These are phyloP conservation scores for Soucietia sequanensis DNA, from an alignment of 805 yeast genomes.

Conservation along the genomic window DNA sequence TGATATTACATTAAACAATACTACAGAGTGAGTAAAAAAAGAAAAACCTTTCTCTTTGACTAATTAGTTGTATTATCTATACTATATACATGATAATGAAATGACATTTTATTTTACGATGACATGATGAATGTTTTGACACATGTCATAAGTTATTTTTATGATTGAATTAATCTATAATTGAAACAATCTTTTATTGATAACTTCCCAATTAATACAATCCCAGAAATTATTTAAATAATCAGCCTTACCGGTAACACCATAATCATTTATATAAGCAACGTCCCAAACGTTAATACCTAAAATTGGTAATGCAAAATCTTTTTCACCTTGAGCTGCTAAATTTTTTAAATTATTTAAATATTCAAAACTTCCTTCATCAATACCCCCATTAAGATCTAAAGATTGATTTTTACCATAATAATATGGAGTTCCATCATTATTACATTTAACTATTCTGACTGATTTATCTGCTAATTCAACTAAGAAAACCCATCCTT, in stretches of 20 bases:
- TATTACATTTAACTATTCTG: constrained; percentile 54
- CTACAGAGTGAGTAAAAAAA: too few species aligned
- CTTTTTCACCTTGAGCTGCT: constrained; percentile 44
- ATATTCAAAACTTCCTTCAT: constrained; percentile 50
- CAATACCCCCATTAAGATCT: constrained; percentile 75
- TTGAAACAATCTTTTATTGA: constrained; percentile 51
- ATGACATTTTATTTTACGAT: constrained; percentile 1
- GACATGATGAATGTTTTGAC: not conserved
- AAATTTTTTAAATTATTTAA: constrained; percentile 43
- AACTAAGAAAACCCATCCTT: constrained; percentile 75
- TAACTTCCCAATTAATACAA: constrained; percentile 80
- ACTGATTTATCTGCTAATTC: constrained; percentile 63
- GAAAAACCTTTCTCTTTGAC: too few species aligned
- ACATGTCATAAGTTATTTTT: not conserved
- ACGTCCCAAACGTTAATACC: constrained; percentile 86
- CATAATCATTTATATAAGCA: constrained; percentile 84
- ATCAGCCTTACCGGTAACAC: constrained; percentile 66
- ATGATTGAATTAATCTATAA: too few species aligned
- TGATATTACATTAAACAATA: too few species aligned
- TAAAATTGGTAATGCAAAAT: constrained; percentile 70
- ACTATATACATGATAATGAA: constrained; percentile 7
- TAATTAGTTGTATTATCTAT: not conserved
- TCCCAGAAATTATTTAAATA: constrained; percentile 77
- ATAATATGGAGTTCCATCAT: constrained; percentile 77
- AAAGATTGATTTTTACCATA: constrained; percentile 66